Percentiles rank a stretch among this genome's conserved stretches.
These are phyloP conservation scores for Podaxis sp. DNA, from an alignment of 768 basidiomycete genomes.

Conservation along the genomic window DNA sequence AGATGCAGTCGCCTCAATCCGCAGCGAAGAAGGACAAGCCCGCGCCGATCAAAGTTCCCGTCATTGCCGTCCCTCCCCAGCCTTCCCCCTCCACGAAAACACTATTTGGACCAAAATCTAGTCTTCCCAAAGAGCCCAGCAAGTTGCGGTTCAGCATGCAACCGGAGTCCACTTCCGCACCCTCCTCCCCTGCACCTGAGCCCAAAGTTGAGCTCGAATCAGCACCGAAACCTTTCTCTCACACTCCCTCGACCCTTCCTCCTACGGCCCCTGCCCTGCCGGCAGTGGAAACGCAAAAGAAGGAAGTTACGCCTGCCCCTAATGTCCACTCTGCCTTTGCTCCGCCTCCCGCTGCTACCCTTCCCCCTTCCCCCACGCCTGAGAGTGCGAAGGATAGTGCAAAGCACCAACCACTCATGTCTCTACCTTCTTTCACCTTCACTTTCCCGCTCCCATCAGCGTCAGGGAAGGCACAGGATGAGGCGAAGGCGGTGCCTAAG, in stretches of 20 bases:
- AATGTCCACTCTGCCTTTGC: background rate
- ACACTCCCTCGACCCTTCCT: slow-evolving; percentile 9
- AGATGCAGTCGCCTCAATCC: slow-evolving; percentile 19
- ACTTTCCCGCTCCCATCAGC: slow-evolving; percentile 20
- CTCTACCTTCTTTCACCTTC: slow-evolving; percentile 41
- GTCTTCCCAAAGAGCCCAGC: slow-evolving; percentile 72
- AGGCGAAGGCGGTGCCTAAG: slow-evolving; percentile 38
- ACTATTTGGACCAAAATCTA: slow-evolving; percentile 33
- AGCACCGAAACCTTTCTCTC: slow-evolving; percentile 17
- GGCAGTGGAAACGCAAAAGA: background rate
- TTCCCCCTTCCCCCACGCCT: slow-evolving; percentile 9
- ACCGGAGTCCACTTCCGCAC: slow-evolving; percentile 41
- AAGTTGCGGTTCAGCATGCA: slow-evolving; percentile 75
- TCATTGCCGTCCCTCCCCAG: background rate
- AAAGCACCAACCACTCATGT: slow-evolving; percentile 19
- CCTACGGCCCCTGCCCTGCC: slow-evolving; percentile 6
- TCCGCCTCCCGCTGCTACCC: background rate
- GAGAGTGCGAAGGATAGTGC: slow-evolving; percentile 28
- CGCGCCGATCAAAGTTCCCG: slow-evolving; percentile 4
- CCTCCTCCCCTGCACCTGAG: slow-evolving; percentile 28
- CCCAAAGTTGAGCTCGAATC: slow-evolving; percentile 21
- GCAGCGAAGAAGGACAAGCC: slow-evolving; percentile 19
- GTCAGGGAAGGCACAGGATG: slow-evolving; percentile 29
- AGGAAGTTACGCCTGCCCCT: background rate
- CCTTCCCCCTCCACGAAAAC: slow-evolving; percentile 12